Conservation (phyloP, 139 green algal genomes). For the Limnomonas spitsbergensis region DNA sequence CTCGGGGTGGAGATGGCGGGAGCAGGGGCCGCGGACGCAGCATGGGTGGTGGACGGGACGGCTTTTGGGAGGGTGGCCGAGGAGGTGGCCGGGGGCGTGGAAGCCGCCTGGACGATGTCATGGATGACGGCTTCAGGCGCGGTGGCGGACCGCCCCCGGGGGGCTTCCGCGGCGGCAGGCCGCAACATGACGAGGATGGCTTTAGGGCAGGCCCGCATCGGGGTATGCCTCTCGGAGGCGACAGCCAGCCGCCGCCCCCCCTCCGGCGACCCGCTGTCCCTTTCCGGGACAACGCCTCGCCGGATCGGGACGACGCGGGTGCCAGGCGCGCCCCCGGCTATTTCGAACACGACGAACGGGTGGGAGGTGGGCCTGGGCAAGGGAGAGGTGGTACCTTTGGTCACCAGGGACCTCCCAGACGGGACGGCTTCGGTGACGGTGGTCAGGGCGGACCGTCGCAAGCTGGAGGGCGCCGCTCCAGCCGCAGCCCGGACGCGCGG, state of each 20-base stretch:
- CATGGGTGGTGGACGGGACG: neutral
- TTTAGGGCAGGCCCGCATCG: no score
- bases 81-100: neutral
- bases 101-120: neutral
- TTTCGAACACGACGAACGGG: neutral
- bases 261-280: no score
- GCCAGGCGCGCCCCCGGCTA: no score
- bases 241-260: neutral
- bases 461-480: neutral
- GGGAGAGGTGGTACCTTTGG: neutral
- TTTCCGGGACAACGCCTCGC: no score
- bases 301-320: no score
- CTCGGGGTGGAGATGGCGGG: no score
- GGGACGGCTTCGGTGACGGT: neutral
- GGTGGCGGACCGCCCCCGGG: neutral
- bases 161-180: no score
- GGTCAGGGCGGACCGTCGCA: neutral
- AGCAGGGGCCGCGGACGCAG: neutral
- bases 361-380: neutral
- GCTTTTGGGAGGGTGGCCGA: neutral
- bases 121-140: neutral
- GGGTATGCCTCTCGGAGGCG: no score
- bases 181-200: neutral
- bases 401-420: neutral
- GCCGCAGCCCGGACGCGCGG: neutral